These are phyloP conservation scores for Berkeleyomyces rouxiae DNA, from an alignment of 2,329 filamentous ascomycete genomes.

Conservation along the genomic window DNA sequence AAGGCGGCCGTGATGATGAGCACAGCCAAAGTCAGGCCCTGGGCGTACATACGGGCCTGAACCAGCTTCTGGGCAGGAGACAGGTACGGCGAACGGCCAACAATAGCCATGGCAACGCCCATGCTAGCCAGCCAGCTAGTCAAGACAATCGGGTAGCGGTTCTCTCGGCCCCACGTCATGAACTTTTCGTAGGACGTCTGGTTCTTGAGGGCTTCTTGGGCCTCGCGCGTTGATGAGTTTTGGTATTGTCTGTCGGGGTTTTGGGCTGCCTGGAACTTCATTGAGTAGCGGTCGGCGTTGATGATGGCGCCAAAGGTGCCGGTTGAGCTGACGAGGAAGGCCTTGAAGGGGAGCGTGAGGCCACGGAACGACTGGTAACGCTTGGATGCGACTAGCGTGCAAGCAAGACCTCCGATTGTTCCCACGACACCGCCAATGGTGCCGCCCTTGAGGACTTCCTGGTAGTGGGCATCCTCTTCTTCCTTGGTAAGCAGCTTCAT, in stretches of 20 bases:
- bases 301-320: slow-evolving; percentile 81
- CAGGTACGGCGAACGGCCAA: slow-evolving; percentile 62
- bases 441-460: slow-evolving; percentile 64
- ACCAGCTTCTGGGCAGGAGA: slow-evolving; percentile 72
- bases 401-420: slow-evolving; percentile 46
- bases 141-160: slow-evolving; percentile 78
- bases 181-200: slow-evolving; percentile 42
- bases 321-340: slow-evolving; percentile 71
- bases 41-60: slow-evolving; percentile 86
- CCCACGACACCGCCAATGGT: slow-evolving; percentile 55
- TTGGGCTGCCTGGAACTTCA: slow-evolving; percentile 48
- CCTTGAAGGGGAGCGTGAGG: slow-evolving; percentile 76
- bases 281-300: slow-evolving; percentile 55
- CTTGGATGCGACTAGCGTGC: slow-evolving; percentile 48
- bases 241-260: slow-evolving; percentile 53
- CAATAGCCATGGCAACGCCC: slow-evolving; percentile 54
- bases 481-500: slow-evolving; percentile 97
- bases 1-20: slow-evolving; percentile 68
- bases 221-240: slow-evolving; percentile 41
- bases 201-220: slow-evolving; percentile 36
- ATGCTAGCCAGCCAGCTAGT: slow-evolving; percentile 69
- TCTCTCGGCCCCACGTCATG: slow-evolving; percentile 56
- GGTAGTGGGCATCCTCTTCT: slow-evolving; percentile 78
- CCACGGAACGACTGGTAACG: slow-evolving; percentile 64
- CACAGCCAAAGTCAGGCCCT: slow-evolving; percentile 73